Evolutionary conservation across 2,329 filamentous ascomycete species (phyloP), one percentile per base, ranked within the genome.

Genomic region (Aspergillus terreus): DNA sequence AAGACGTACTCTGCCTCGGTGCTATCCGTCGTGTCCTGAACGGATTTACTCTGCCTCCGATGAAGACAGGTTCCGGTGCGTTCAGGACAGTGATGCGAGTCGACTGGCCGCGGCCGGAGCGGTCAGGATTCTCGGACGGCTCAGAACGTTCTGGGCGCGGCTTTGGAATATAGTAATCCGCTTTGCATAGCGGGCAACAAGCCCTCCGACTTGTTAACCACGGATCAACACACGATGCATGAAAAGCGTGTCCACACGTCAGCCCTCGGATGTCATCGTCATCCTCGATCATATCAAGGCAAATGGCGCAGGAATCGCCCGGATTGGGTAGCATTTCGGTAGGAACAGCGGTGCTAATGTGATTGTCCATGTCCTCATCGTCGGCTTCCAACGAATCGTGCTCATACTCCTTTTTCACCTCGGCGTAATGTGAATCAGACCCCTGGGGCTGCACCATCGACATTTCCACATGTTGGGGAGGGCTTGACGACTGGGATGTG

Each of bases 191-290:
- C 5, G 94, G 94, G 69, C 94, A 99, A 76, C 92, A 97, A 23
- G 94, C 94, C 59, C 92, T 86, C 57, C 94, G 84, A 66, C 88
- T 92, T 9, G 94, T 99, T 57, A 99, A 76, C 94, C 94, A 99
- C 10, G 94, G 94, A 63, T 99, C 94, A 45, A 99, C 83, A 67
- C 94, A 99, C 36, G 87, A 89, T 46, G 91, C 92, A 69, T 99
- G 94, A 82, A 97, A 99, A 49, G 92, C 92, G 71, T 99, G 94
- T n/a, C 94, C 94, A 65, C 94, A 99, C 4, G 90, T 91, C 55
- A 99, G 76, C 2, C 94, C 94, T 60, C 94, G 89, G 46, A 99
- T 86, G 67, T 99, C 92, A 62, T 97, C 94, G 57, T 96, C 90
- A 57, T 97, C 90, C 69, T 99, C 94, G 15, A 99, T 82, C 0